Conservation (phyloP, 2,329 filamentous ascomycete genomes). For the Trichoderma polysporum region DNA sequence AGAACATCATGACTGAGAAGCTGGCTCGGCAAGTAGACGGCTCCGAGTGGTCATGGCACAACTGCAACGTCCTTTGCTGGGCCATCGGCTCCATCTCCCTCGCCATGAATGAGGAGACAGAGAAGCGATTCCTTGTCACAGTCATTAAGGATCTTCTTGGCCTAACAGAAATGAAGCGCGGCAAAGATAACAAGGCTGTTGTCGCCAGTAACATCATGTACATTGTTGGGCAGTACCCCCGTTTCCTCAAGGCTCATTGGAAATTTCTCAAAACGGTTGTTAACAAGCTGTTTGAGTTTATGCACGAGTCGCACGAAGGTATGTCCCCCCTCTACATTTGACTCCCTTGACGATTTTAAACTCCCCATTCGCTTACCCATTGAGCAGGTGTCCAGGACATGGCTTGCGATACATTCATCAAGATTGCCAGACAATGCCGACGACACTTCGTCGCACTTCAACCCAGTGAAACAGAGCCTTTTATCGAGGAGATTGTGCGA, state of each 20-base stretch:
- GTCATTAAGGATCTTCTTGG: conserved; percentile 98
- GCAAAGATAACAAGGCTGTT: conserved; percentile 99
- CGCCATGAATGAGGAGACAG: conserved; percentile 99
- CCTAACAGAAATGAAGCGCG: conserved; percentile 97
- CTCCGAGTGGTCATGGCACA: conserved; percentile 97
- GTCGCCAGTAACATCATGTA: conserved; percentile 99
- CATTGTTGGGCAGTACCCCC: conserved; percentile 97
- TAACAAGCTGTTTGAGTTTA: conserved; percentile 99
- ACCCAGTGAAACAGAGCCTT: conserved; percentile 89
- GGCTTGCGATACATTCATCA: conserved; percentile 99
- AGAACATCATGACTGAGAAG: conserved; percentile 99
- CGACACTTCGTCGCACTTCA: conserved; percentile 96
- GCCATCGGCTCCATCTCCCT: conserved; percentile 98
- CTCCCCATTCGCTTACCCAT: background rate
- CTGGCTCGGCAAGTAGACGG: conserved; percentile 92
- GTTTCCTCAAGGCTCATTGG: conserved; percentile 98
- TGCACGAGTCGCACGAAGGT: conserved; percentile 99
- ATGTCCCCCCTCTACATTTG: conserved; percentile 25
- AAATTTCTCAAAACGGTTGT: conserved; percentile 99
- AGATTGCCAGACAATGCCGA: conserved; percentile 97
- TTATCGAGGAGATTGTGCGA: conserved; percentile 97
- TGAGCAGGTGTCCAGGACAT: conserved; percentile 87
- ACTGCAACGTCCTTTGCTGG: conserved; percentile 99
- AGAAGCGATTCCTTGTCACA: conserved; percentile 96
- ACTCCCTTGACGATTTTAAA: conserved; percentile 29